Percentiles rank a stretch among this genome's conserved stretches.
phyloP scores from a whole-genome alignment of 2,329 filamentous ascomycete genomes.

The Dothistroma pini region DNA sequence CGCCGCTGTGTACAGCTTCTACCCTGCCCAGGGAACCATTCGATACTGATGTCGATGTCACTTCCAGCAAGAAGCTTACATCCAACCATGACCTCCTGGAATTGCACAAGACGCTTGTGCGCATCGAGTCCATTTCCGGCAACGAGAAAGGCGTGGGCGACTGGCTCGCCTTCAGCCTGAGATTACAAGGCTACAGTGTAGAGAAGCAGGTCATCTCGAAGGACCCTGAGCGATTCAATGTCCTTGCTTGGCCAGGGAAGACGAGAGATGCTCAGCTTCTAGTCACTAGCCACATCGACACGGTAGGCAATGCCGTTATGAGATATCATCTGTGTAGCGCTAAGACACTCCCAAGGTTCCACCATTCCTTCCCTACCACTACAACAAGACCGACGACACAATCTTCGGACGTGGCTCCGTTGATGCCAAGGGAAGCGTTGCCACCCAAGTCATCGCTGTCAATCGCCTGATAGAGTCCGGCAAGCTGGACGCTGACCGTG shows the following conservation, averaged over 20 bases:
- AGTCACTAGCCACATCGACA: constrained; percentile 81
- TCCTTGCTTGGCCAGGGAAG: constrained; percentile 62
- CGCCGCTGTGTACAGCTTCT: constrained; percentile 9
- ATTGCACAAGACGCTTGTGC: constrained; percentile 71
- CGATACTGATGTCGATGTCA: not conserved
- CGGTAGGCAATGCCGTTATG: constrained; percentile 39
- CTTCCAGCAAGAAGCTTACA: constrained; percentile 20
- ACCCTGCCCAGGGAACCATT: constrained; percentile 10
- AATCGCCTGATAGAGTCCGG: constrained; percentile 47
- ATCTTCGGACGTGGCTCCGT: constrained; percentile 68
- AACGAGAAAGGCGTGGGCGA: constrained; percentile 65
- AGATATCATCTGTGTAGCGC: not conserved
- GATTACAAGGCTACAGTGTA: constrained; percentile 57
- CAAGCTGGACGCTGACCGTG: constrained; percentile 42
- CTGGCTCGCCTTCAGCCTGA: constrained; percentile 66
- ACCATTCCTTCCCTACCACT: constrained; percentile 60
- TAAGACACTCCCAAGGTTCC: constrained; percentile 48
- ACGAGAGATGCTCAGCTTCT: constrained; percentile 56
- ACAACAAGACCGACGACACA: constrained; percentile 37
- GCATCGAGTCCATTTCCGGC: constrained; percentile 67
- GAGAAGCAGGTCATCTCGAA: constrained; percentile 54
- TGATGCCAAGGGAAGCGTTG: constrained; percentile 58
- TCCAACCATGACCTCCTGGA: constrained; percentile 55
- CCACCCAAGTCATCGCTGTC: constrained; percentile 69
- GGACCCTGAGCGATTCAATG: constrained; percentile 60